Conservation (phyloP, 306 rosid genomes). For the Cucurbita argyrosperma region DNA sequence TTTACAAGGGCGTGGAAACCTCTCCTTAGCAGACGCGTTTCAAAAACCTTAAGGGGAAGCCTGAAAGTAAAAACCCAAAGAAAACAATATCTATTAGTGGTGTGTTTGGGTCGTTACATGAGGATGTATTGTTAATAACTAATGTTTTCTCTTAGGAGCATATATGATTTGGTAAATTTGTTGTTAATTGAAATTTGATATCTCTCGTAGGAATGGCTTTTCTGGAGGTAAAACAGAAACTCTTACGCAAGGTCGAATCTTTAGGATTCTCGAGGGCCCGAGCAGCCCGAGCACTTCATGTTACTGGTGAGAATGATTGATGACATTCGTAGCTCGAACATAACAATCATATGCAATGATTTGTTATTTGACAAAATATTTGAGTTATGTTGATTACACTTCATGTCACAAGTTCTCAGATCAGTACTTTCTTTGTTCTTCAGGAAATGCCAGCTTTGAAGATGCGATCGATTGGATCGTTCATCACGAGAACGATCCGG, state of each 20-base stretch:
- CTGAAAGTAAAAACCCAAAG: too few relatives aligned
- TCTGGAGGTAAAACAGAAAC: conserved; percentile 43
- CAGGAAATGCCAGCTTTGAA: conserved; percentile 49
- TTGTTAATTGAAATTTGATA: neutral
- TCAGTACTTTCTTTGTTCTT: conserved; percentile 5
- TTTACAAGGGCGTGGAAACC: too few relatives aligned
- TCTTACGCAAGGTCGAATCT: conserved; percentile 35
- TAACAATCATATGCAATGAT: neutral
- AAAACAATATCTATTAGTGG: too few relatives aligned
- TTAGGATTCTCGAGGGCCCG: conserved; percentile 52
- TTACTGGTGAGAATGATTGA: conserved; percentile 34
- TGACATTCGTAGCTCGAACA: neutral
- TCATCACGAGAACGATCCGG: conserved; percentile 56
- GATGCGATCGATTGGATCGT: conserved; percentile 57
- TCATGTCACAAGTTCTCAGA: neutral
- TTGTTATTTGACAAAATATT: neutral
- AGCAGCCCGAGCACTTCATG: conserved; percentile 46
- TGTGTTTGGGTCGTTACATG: neutral
- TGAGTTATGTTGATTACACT: neutral
- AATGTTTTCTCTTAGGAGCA: neutral
- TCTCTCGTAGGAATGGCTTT: conserved; percentile 33
- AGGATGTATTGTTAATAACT: neutral
- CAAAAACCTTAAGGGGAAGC: too few relatives aligned
- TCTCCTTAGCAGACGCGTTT: too few relatives aligned
- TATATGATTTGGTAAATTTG: neutral